Base-by-base conservation (phyloP, 805 yeast species). In the Ogataea haglerorum region DNA sequence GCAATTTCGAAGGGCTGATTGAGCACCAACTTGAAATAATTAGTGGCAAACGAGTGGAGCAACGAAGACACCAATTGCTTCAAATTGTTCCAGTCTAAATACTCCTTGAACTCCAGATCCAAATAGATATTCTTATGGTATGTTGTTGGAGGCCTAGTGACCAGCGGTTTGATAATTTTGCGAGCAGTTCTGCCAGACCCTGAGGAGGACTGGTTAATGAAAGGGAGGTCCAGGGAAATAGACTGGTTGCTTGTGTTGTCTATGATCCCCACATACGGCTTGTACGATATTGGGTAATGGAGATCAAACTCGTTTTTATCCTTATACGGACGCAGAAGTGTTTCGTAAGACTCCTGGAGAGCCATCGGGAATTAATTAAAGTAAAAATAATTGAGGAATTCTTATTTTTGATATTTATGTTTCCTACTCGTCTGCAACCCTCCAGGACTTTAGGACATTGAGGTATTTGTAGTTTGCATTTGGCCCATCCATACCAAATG, bases 1-100 rank as follows among this genome's bases (percentile, higher is more conserved):
- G 85, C 77, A 13, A 86, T 83, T 52, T 91, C 97, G 61, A 90
- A 82, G 2, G 99, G 98, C 62, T 93, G 97, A 14, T 86, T 75
- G 7, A 85, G 57, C 23, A 88, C 60, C 32, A 82, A 78, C 45
- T 79, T 80, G 40, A 78, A 61, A 65, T 93, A 91, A 48, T 80
- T 82, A 48, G 78, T 77, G 36, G 80, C 53, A 46, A 87, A 78
- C 32, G 84, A 78, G 57, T 73, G 69, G 17, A 79, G 61, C 44
- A 88, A 68, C 29, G 80, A 76, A 38, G 72, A 68, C 5, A 80
- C 48, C 24, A 82, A 57, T 47, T 79, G 85, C 38, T 69, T 69
- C 52, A 85, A 61, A 55, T 80, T 78, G 48, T 67, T 67, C 47
- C 70, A 51, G 52, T 82, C 87, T 45, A 84, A 70, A 49, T 82